Evolutionary conservation across 495 filamentous ascomycete genomes (phyloP).

Genomic region (Trichoderma gamsii): DNA sequence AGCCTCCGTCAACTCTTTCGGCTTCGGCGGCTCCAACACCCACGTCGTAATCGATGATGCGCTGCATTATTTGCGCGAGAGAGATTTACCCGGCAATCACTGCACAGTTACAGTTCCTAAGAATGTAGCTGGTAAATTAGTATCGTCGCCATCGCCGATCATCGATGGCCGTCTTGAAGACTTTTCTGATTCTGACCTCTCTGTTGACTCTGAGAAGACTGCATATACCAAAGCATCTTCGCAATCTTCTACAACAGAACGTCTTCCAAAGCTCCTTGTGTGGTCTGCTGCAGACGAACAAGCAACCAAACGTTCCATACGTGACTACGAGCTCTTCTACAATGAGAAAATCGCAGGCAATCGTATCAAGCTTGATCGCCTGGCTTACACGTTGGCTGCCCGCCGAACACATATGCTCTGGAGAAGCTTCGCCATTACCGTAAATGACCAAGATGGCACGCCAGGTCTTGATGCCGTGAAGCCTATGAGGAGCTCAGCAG

Average conservation of each 20-base stretch:
- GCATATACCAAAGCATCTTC: neutral
- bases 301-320: conserved; percentile 22
- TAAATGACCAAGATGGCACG: conserved; percentile 1
- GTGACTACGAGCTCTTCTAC: conserved; percentile 18
- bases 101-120: conserved; percentile 18
- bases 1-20: conserved; percentile 50
- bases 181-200: neutral
- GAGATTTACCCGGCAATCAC: conserved; percentile 23
- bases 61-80: neutral
- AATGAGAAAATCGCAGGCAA: conserved; percentile 20
- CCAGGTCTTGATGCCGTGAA: conserved; percentile 17
- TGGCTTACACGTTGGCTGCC: conserved; percentile 31
- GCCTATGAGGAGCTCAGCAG: conserved; percentile 16
- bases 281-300: conserved; percentile 28
- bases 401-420: conserved; percentile 26
- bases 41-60: conserved; percentile 50
- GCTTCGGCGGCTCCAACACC: conserved; percentile 54
- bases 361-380: conserved; percentile 17
- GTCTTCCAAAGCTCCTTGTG: conserved; percentile 21
- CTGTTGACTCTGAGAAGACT: neutral
- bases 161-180: neutral
- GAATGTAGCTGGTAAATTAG: too few species aligned
- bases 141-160: neutral
- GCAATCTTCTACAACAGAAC: neutral
- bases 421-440: conserved; percentile 25